These are phyloP conservation scores for Fraxinus latifolia DNA, from an alignment of 305 asterid genomes.

Conservation along the genomic window DNA sequence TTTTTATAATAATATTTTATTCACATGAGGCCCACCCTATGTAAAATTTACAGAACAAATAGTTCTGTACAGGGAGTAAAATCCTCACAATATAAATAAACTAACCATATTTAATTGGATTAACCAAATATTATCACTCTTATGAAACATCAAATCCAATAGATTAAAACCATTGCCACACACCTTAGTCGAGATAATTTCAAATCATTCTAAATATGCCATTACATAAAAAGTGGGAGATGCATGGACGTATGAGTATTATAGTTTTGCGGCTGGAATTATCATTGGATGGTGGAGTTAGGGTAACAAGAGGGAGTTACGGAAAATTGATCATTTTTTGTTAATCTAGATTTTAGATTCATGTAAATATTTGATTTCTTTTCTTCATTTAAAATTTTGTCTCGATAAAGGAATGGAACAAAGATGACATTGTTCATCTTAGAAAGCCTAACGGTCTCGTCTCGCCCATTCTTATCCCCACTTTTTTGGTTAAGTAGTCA, in stretches of 20 bases:
- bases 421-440: background rate
- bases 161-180: background rate
- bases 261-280: background rate
- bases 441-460: background rate
- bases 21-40: no score
- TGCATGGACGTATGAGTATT: background rate
- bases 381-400: background rate
- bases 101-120: background rate
- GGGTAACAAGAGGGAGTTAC: background rate
- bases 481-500: background rate
- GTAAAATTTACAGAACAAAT: no score
- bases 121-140: background rate
- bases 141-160: background rate
- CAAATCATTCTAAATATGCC: background rate
- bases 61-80: no score
- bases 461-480: background rate
- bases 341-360: no score
- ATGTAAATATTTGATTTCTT: background rate
- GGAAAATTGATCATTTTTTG: background rate
- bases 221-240: background rate
- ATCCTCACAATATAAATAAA: no score
- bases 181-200: background rate
- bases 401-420: background rate
- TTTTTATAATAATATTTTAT: no score
- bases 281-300: background rate